Base-by-base conservation (phyloP, 1,284 basidiomycete species). In the Boletus austroedulis region DNA sequence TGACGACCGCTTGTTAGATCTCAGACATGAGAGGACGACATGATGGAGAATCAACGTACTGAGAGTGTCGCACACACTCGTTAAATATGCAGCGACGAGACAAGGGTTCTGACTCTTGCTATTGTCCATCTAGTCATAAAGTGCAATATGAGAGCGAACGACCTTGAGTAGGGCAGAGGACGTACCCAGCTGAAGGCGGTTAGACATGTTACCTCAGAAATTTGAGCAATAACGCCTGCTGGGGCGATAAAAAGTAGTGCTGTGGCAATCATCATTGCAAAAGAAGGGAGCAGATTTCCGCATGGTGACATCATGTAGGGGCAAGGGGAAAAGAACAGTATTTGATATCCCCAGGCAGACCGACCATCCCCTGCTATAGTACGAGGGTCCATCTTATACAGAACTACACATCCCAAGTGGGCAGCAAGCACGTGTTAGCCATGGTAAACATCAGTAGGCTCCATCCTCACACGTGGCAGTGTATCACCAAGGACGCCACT, bases 41-140 rank as follows among this genome's bases (percentile, higher is more conserved):
- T 14, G 4, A 53, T 21, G 31, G 21, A 32, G 52, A 50, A 34
- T 43, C 38, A 29, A 63, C 71, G 45, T 55, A 77, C 76, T 45
- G 28, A 65, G 68, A 48, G 31, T 59, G 19, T 55, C 59, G 45
- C 77, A 78, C 1, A 58, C 70, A 31, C 65, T 68, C 40, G 63
- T 55, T 5, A 75, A 50, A 60, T 72, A 76, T 2, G 76, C 70
- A 10, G 67, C 48, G 40, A 78, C 57, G 7, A 68, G 9, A 48
- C 77, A 78, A 24, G 76, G 73, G 24, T 54, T 69, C 50, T 77
- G 76, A n/a, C 14, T 26, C 19, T 54, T 55, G 41, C 63, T 68
- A 41, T 77, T 77, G 62, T 56, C 21, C 67, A 76, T 68, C 76
- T 76, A 34, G 15, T 23, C 36, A 51, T 21, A 17, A 32, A 52